phyloP scores from a whole-genome alignment of 768 basidiomycete species.

The Suillus bovinus region DNA sequence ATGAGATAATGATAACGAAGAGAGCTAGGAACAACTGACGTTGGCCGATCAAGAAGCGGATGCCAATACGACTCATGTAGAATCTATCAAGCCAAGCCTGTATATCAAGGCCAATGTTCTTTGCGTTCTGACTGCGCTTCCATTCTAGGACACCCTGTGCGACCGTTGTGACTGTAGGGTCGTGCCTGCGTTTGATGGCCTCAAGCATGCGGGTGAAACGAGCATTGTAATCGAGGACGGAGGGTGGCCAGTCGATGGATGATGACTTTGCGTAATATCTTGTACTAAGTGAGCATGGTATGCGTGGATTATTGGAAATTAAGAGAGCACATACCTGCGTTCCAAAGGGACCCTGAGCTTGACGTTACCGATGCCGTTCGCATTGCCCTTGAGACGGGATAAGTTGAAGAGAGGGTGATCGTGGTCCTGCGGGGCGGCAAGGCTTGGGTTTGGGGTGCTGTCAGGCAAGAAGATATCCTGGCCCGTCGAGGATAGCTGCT shows the following conservation, averaged over 20 bases:
- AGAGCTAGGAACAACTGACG: conserved; percentile 50
- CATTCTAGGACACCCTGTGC: conserved; percentile 96
- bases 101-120: conserved; percentile 79
- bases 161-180: conserved; percentile 96
- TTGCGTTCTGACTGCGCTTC: conserved; percentile 75
- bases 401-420: conserved; percentile 17
- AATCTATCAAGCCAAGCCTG: conserved; percentile 97
- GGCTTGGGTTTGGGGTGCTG: conserved; percentile 78
- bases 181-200: conserved; percentile 90
- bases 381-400: conserved; percentile 30
- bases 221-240: conserved; percentile 90
- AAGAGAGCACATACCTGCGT: conserved; percentile 55
- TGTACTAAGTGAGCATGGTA: conserved; percentile 5
- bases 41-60: conserved; percentile 95
- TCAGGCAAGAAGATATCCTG: conserved; percentile 57
- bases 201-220: conserved; percentile 87
- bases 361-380: conserved; percentile 42
- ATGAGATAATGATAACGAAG: conserved; percentile 8
- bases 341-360: conserved; percentile 84
- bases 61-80: conserved; percentile 94
- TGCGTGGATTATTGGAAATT: conserved; percentile 4
- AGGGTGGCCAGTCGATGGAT: conserved; percentile 80
- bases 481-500: conserved; percentile 51
- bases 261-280: conserved; percentile 87
- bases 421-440: conserved; percentile 30